Evolutionary conservation across 805 yeast species (phyloP).

Genomic region (Wickerhamiella lipophila): DNA sequence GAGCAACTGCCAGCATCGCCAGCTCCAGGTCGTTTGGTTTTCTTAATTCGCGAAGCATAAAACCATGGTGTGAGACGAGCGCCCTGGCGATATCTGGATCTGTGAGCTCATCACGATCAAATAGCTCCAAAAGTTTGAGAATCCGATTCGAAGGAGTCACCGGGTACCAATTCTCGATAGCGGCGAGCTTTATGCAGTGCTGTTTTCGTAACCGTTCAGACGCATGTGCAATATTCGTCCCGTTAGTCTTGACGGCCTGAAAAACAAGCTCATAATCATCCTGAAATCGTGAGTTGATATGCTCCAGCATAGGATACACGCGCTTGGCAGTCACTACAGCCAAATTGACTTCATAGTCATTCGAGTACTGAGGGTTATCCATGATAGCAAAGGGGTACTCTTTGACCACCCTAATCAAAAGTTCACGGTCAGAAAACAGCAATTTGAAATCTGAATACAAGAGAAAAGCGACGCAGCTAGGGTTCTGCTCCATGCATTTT

Average conservation of each 20-base stretch:
- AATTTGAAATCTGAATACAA: not conserved
- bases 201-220: not conserved
- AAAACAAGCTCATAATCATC: not conserved
- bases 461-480: not conserved
- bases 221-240: not conserved
- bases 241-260: not conserved
- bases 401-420: not conserved
- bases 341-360: not conserved
- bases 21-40: not conserved
- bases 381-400: not conserved
- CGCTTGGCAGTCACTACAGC: not conserved
- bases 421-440: not conserved
- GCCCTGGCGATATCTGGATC: not conserved
- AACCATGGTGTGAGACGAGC: not conserved
- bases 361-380: not conserved
- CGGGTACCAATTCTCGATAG: not conserved
- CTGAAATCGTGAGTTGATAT: not conserved
- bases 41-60: not conserved
- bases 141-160: not conserved
- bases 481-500: not conserved
- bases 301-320: not conserved
- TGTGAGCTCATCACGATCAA: not conserved
- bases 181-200: not conserved
- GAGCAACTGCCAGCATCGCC: not conserved
- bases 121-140: not conserved